Percentiles rank a stretch among this genome's conserved stretches.
Evolutionary conservation across 345 rosid genomes (phyloP).

Genomic region (Rhizophora apiculata): DNA sequence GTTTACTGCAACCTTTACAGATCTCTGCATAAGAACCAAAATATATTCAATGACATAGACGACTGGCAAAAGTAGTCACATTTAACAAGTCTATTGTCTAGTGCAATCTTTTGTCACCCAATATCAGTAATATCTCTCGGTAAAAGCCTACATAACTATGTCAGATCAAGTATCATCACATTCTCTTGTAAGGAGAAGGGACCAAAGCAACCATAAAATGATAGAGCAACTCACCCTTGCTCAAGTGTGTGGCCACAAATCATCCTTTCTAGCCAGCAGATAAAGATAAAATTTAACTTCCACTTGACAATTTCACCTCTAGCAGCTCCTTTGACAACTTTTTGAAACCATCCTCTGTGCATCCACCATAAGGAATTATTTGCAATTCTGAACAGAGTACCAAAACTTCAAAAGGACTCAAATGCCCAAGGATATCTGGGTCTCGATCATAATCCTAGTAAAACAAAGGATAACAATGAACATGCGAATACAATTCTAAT

Average conservation of each 20-base stretch:
- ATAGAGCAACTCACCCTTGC: not conserved
- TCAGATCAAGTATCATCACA: not conserved
- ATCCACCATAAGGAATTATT: slow-evolving; percentile 36
- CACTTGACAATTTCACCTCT: slow-evolving; percentile 26
- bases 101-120: no score
- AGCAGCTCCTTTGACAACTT: slow-evolving; percentile 33
- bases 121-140: no score
- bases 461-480: not conserved
- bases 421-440: slow-evolving; percentile 49
- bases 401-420: slow-evolving; percentile 45
- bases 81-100: no score
- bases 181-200: not conserved
- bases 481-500: not conserved
- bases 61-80: no score
- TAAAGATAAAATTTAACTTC: slow-evolving; percentile 6
- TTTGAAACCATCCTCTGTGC: slow-evolving; percentile 40
- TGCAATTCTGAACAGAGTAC: slow-evolving; percentile 65
- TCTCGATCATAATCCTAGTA: slow-evolving; percentile 77
- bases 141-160: not conserved
- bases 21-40: no score
- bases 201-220: not conserved
- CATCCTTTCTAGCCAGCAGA: not conserved
- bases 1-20: no score
- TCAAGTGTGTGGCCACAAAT: not conserved
- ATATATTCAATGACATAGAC: no score